Evolutionary conservation across 2,329 filamentous ascomycete genomes (phyloP).

Genomic region (Neodidymelliopsis sp.): DNA sequence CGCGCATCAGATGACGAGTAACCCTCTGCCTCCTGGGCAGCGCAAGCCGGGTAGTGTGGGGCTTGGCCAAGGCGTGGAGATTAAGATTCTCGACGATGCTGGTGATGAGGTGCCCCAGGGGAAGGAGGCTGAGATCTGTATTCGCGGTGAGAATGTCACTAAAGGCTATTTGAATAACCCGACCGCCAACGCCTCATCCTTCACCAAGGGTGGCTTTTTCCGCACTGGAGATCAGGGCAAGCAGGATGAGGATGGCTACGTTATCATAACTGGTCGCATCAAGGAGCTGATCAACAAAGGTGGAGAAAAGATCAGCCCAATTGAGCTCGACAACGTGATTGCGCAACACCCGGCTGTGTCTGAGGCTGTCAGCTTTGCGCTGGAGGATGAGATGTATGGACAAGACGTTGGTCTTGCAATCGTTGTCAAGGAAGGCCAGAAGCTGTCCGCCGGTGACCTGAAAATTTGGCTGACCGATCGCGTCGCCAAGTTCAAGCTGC

Average conservation of each 20-base stretch:
- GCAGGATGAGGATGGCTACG: constrained; percentile 79
- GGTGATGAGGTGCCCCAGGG: constrained; percentile 74
- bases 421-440: constrained; percentile 71
- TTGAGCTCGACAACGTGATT: constrained; percentile 85
- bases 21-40: constrained; percentile 67
- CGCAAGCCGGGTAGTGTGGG: constrained; percentile 84
- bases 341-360: constrained; percentile 74
- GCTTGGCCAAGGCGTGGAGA: constrained; percentile 81
- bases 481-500: constrained; percentile 84
- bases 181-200: constrained; percentile 75
- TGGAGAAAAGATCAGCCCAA: constrained; percentile 88
- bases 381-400: constrained; percentile 82
- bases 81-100: constrained; percentile 76
- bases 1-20: constrained; percentile 82
- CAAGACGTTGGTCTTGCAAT: constrained; percentile 82
- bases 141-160: constrained; percentile 83
- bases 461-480: constrained; percentile 73
- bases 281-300: constrained; percentile 94
- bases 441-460: constrained; percentile 65
- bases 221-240: constrained; percentile 87
- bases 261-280: constrained; percentile 88
- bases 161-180: constrained; percentile 86
- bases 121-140: constrained; percentile 80
- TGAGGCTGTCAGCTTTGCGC: constrained; percentile 84
- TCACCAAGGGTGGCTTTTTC: constrained; percentile 81